phyloP scores from a whole-genome alignment of 2,329 filamentous ascomycete species.

The Tolypocladium inflatum region DNA sequence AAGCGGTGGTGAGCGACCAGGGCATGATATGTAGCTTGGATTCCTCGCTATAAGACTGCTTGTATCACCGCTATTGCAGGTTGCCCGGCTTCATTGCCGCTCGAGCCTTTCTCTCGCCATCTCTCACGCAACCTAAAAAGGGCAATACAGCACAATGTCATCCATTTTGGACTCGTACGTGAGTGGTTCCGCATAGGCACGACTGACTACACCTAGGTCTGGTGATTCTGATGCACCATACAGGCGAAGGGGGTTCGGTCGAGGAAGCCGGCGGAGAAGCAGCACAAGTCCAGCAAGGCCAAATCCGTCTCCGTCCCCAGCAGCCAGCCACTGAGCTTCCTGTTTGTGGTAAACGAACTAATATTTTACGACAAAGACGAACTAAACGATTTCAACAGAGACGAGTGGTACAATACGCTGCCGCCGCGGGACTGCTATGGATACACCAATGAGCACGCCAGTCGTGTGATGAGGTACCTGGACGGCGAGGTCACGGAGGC shows the following conservation, averaged over 20 bases:
- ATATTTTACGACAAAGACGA: slow-evolving; percentile 7
- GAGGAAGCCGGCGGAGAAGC: slow-evolving; percentile 1
- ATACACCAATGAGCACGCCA: slow-evolving; percentile 18
- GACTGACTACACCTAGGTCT: not conserved
- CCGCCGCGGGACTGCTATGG: slow-evolving; percentile 14
- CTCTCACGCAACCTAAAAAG: too few species aligned
- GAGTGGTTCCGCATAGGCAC: not conserved
- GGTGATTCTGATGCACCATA: not conserved
- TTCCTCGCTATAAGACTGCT: not conserved
- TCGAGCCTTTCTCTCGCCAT: not conserved
- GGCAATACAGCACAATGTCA: not conserved
- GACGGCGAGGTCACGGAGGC: slow-evolving; percentile 18
- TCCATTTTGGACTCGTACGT: not conserved
- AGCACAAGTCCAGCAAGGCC: not conserved
- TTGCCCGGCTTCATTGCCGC: not conserved
- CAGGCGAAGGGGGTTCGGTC: not conserved
- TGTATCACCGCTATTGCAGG: not conserved
- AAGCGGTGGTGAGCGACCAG: not conserved
- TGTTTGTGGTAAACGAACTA: slow-evolving; percentile 30
- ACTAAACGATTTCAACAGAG: slow-evolving; percentile 5
- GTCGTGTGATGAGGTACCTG: slow-evolving; percentile 25
- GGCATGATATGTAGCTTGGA: slow-evolving; percentile 9
- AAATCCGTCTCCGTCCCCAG: not conserved
- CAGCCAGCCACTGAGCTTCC: slow-evolving; percentile 16
- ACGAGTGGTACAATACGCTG: slow-evolving; percentile 17